phyloP scores from a whole-genome alignment of 495 filamentous ascomycete genomes.

The Podospora pseudocomata region DNA sequence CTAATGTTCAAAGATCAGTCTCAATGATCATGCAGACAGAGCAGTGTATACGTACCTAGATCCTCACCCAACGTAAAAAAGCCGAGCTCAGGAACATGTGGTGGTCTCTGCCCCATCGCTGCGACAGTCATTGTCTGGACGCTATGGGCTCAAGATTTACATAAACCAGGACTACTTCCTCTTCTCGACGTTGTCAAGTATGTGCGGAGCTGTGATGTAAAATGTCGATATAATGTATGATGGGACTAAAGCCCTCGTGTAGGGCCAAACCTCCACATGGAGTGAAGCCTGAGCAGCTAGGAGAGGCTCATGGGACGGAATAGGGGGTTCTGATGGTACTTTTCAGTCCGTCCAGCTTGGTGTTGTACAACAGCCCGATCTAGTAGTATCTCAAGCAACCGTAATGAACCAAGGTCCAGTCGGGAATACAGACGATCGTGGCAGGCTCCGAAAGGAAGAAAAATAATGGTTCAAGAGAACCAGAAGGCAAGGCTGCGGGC shows the following conservation, averaged over 20 bases:
- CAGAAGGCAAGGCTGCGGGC: background rate
- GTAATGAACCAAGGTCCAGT: background rate
- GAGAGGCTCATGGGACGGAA: background rate
- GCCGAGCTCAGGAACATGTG: background rate
- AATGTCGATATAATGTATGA: background rate
- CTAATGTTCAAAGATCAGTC: background rate
- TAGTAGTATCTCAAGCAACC: background rate
- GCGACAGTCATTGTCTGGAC: background rate
- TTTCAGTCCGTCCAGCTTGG: background rate
- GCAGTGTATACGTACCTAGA: background rate
- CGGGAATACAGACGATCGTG: background rate
- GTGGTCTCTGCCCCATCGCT: background rate
- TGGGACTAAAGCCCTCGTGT: background rate
- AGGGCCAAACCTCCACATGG: background rate
- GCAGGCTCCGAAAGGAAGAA: background rate
- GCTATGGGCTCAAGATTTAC: background rate
- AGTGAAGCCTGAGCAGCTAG: background rate
- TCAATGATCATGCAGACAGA: background rate
- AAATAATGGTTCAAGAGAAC: background rate
- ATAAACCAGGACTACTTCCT: background rate
- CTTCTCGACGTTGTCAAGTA: background rate
- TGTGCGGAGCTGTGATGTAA: background rate
- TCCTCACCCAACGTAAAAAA: background rate
- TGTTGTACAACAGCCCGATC: background rate
- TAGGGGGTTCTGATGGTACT: background rate